A percentile compares a stretch with the other conserved stretches of the same genome.
These are phyloP conservation scores for Rubia yunnanensis DNA, from an alignment of 257 asterid genomes.

Conservation along the genomic window DNA sequence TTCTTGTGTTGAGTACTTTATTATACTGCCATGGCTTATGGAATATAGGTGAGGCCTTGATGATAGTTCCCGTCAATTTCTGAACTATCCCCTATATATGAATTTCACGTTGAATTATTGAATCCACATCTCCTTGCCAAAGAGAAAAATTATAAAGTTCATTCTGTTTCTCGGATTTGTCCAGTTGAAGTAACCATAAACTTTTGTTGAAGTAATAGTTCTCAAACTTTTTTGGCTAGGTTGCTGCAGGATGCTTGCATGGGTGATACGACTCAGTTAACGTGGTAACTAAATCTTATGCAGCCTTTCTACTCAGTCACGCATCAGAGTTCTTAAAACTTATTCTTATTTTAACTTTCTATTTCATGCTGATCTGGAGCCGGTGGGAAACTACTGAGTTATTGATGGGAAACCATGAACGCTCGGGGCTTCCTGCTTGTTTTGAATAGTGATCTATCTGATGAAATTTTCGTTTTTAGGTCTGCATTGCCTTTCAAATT, in stretches of 20 bases:
- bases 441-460: background rate
- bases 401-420: constrained; percentile 3
- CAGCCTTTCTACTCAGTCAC: background rate
- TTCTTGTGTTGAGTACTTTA: too few relatives aligned
- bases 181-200: too few relatives aligned
- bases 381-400: background rate
- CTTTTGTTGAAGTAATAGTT: background rate
- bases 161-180: background rate
- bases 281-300: constrained; percentile 46
- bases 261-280: constrained; percentile 70
- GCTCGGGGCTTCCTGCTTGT: background rate
- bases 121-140: background rate
- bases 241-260: constrained; percentile 90
- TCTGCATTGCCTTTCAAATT: background rate
- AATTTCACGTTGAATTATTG: too few relatives aligned
- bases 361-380: background rate
- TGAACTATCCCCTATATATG: background rate
- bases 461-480: background rate
- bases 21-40: background rate
- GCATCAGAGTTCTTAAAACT: background rate
- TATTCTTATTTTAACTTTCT: background rate
- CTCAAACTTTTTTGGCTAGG: constrained; percentile 30
- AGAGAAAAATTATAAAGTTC: background rate
- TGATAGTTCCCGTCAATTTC: background rate
- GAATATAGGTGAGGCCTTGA: background rate